Conservation (phyloP, 371 early-diverging fungal species). For the Cokeromyces recurvatus region DNA sequence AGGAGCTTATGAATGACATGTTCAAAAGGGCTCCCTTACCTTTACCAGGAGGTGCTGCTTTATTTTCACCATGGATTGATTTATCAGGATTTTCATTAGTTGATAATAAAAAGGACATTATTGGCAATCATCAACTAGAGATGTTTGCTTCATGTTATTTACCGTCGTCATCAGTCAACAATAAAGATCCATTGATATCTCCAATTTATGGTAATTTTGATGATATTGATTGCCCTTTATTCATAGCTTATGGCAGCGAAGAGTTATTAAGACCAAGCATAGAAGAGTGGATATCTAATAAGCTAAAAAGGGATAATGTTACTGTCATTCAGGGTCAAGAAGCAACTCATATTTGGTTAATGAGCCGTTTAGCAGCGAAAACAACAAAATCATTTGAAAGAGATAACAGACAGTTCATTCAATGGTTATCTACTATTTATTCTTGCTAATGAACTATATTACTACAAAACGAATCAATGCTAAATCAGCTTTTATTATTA, state of each 20-base stretch:
- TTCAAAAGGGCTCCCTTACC: conserved; percentile 12
- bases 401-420: neutral
- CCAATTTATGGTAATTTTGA: conserved; percentile 12
- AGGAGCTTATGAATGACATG: too few species aligned
- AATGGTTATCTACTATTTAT: too few species aligned
- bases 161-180: neutral
- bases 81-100: neutral
- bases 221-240: conserved; percentile 6
- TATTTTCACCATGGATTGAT: conserved; percentile 22
- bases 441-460: too few species aligned
- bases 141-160: neutral
- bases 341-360: too few species aligned
- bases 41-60: conserved; percentile 16
- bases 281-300: conserved; percentile 1
- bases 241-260: conserved; percentile 8
- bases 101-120: neutral
- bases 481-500: too few species aligned
- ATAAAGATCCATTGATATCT: conserved; percentile 5
- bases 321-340: neutral
- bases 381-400: too few species aligned
- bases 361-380: too few species aligned
- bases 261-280: conserved; percentile 10
- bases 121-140: too few species aligned
- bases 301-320: neutral
- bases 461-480: too few species aligned